phyloP scores from a whole-genome alignment of 257 asterid species.

The Plectranthus barbatus region DNA sequence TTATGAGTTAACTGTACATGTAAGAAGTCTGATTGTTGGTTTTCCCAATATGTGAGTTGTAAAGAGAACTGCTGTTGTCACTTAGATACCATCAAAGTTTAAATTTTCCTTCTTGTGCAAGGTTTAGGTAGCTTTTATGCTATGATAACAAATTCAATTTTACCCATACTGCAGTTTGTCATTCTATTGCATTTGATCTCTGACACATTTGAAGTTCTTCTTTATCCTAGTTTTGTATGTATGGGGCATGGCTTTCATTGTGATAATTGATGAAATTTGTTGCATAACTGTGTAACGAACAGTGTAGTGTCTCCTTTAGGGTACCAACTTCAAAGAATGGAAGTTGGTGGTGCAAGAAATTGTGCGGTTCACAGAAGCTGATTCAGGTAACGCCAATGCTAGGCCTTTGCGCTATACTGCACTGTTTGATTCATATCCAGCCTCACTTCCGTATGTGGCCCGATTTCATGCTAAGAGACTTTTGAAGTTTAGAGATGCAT shows the following conservation, averaged over 20 bases:
- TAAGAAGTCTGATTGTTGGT: too few species aligned
- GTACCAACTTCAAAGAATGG: constrained; percentile 95
- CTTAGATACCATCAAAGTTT: too few species aligned
- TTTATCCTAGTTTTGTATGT: background rate
- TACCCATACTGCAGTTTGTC: background rate
- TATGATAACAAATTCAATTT: constrained; percentile 4
- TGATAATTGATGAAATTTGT: constrained; percentile 6
- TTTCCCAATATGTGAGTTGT: too few species aligned
- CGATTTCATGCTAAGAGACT: constrained; percentile 92
- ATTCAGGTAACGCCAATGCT: constrained; percentile 33
- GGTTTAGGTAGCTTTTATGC: constrained; percentile 1
- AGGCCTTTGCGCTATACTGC: constrained; percentile 82
- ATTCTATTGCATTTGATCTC: background rate
- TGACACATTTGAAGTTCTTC: background rate
- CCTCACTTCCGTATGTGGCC: constrained; percentile 73
- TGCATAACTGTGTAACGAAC: constrained; percentile 30
- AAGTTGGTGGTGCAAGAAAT: constrained; percentile 85
- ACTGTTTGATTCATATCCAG: constrained; percentile 66
- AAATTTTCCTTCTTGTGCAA: background rate
- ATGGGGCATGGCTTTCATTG: constrained; percentile 1
- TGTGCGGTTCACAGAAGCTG: constrained; percentile 59
- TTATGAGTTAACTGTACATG: too few species aligned
- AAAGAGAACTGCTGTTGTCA: too few species aligned
- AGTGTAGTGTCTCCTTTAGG: constrained; percentile 42
- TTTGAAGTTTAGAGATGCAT: constrained; percentile 79